Conservation (phyloP, 805 yeast genomes). For the Saccharomycopsis babjevae region DNA sequence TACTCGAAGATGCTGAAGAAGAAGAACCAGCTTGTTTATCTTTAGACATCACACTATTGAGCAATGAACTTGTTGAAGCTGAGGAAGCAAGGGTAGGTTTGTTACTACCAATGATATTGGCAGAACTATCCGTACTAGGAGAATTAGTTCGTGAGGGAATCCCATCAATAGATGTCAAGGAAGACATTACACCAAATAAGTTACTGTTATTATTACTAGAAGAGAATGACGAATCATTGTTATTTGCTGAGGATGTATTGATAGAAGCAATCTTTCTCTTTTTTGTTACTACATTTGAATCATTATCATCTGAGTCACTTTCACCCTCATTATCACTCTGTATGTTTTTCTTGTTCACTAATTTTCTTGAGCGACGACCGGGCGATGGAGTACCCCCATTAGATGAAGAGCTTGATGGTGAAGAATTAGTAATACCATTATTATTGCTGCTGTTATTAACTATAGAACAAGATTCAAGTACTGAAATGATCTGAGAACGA, state of each 20-base stretch:
- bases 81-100: conserved; percentile 13
- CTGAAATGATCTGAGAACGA: conserved; percentile 23
- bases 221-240: conserved; percentile 1
- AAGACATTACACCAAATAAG: conserved; percentile 1
- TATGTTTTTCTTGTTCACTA: background rate
- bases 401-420: background rate
- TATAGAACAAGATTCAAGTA: conserved; percentile 22
- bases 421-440: conserved; percentile 1
- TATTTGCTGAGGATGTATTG: background rate
- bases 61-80: conserved; percentile 9
- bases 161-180: conserved; percentile 2
- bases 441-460: conserved; percentile 12
- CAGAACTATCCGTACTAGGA: background rate
- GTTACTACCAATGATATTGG: conserved; percentile 6
- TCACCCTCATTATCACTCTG: background rate
- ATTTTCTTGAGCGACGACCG: background rate
- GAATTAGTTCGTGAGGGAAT: background rate
- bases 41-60: conserved; percentile 15
- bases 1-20: background rate
- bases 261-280: background rate
- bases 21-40: conserved; percentile 6
- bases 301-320: background rate
- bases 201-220: conserved; percentile 7
- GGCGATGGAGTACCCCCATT: conserved; percentile 1
- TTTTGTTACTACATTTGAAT: background rate